Evolutionary conservation across 179 eudicot genomes (phyloP).

Genomic region (Vitellaria paradoxa): DNA sequence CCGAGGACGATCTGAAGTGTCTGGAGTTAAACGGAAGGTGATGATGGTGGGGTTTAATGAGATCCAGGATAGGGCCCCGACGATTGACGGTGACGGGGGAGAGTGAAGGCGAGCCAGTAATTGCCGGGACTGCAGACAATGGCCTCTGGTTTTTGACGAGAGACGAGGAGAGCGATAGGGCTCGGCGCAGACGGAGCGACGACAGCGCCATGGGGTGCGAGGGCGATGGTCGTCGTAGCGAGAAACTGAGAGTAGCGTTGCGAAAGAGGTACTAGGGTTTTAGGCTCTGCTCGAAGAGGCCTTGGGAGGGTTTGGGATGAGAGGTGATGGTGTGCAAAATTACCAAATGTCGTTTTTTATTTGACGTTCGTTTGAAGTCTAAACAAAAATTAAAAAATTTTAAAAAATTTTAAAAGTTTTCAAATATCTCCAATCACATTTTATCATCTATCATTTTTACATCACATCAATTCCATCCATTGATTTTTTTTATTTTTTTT

Average conservation of each 20-base stretch:
- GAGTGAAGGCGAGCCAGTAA: neutral
- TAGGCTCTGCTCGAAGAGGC: neutral
- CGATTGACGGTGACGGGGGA: neutral
- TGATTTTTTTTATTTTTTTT: too few species aligned
- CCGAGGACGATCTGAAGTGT: constrained; percentile 12
- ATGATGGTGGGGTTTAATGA: neutral
- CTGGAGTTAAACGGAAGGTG: neutral
- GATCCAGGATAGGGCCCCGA: neutral
- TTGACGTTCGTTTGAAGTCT: too few species aligned
- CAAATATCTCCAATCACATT: too few species aligned
- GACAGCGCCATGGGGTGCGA: constrained; percentile 15
- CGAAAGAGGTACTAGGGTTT: constrained; percentile 3
- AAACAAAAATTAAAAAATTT: too few species aligned
- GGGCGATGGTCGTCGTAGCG: neutral
- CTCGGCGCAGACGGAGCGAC: constrained; percentile 41
- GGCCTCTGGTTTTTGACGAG: constrained; percentile 12
- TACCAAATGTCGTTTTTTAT: too few species aligned
- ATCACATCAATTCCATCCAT: too few species aligned
- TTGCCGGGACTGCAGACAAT: neutral
- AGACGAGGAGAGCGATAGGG: constrained; percentile 30
- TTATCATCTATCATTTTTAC: too few species aligned
- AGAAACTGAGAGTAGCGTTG: neutral
- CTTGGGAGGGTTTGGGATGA: too few species aligned
- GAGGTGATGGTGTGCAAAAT: too few species aligned
- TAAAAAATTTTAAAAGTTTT: too few species aligned